A percentile compares a stretch with the other conserved stretches of the same genome.
Conservation (phyloP, 78 protist species). For the Speleostelium caveatum region DNA sequence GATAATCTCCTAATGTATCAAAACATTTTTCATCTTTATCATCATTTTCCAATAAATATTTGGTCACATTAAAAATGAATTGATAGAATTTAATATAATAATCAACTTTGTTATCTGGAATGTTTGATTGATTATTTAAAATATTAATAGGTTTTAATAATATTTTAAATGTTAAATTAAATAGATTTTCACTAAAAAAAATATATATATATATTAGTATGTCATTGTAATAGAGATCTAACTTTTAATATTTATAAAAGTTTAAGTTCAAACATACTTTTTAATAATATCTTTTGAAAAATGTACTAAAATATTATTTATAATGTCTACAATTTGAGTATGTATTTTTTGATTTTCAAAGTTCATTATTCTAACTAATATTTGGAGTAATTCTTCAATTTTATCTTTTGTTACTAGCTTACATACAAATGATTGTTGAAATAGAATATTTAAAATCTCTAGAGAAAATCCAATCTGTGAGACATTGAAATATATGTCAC, state of each 20-base stretch:
- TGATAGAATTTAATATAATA: slow-evolving; percentile 25
- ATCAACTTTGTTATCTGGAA: too few relatives aligned
- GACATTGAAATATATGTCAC: slow-evolving; percentile 9
- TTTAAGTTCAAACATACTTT: too few relatives aligned
- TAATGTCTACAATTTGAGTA: not conserved
- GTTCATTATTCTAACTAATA: not conserved
- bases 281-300: slow-evolving; percentile 35
- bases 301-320: slow-evolving; percentile 21
- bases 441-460: slow-evolving; percentile 1
- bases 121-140: not conserved
- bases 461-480: slow-evolving; percentile 1
- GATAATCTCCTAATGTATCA: too few relatives aligned
- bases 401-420: not conserved
- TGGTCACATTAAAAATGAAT: slow-evolving; percentile 29
- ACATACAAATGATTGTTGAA: not conserved
- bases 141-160: slow-evolving; percentile 43
- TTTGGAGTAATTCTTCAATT: slow-evolving; percentile 23
- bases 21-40: not conserved
- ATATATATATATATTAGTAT: not conserved
- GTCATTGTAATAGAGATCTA: not conserved
- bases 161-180: slow-evolving; percentile 23
- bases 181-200: not conserved
- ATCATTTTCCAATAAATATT: not conserved
- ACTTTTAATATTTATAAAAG: not conserved
- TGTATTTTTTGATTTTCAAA: slow-evolving; percentile 24